Conservation (phyloP, 805 yeast species). For the Metschnikowia arizonensis region DNA sequence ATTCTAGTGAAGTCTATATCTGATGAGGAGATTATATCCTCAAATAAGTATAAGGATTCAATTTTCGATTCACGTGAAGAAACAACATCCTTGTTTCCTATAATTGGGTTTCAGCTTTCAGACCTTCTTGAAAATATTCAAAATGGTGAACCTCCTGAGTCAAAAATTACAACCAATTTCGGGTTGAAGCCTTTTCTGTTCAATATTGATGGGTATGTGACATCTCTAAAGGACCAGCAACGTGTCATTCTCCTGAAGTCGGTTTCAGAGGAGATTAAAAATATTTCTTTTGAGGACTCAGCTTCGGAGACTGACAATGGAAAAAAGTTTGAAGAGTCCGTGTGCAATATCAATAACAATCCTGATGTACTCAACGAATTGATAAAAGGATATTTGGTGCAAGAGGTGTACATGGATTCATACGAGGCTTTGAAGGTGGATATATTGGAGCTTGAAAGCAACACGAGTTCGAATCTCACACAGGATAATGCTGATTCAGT, state of each 20-base stretch:
- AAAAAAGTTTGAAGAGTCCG: constrained; percentile 18
- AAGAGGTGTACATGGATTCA: constrained; percentile 38
- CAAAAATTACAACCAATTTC: constrained; percentile 47
- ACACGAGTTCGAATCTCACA: constrained; percentile 7
- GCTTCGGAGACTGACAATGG: neutral
- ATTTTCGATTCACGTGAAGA: constrained; percentile 24
- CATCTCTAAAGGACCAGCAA: constrained; percentile 35
- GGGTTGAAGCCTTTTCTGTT: constrained; percentile 55
- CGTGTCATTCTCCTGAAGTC: constrained; percentile 3
- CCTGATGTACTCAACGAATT: constrained; percentile 27
- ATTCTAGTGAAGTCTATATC: constrained; percentile 26
- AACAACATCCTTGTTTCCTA: constrained; percentile 15
- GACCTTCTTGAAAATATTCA: constrained; percentile 4
- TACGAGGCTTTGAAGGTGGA: constrained; percentile 33
- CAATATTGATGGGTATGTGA: constrained; percentile 55
- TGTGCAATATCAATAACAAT: constrained; percentile 26
- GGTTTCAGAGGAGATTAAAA: constrained; percentile 8
- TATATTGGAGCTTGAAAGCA: constrained; percentile 22
- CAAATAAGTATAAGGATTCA: constrained; percentile 39
- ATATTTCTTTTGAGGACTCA: neutral
- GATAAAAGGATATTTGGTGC: constrained; percentile 36
- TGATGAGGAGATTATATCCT: constrained; percentile 12
- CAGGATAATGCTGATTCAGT: neutral
- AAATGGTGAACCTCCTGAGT: constrained; percentile 13
- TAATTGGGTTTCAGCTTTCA: constrained; percentile 17